Conservation (phyloP, 805 yeast genomes). For the Schwanniomyces polymorphus region DNA sequence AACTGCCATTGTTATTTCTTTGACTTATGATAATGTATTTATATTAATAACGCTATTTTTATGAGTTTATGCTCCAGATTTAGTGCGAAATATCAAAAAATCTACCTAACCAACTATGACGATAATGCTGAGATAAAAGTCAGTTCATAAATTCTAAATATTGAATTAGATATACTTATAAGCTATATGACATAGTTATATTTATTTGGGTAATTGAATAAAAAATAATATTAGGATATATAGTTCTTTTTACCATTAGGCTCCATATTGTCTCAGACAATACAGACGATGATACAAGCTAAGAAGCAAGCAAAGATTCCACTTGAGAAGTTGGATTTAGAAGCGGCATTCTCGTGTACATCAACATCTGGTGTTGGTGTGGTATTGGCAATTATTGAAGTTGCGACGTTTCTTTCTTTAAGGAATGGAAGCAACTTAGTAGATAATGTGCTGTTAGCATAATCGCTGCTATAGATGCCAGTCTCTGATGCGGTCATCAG, state of each 20-base stretch:
- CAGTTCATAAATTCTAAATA: not conserved
- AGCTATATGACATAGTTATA: not conserved
- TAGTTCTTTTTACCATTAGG: not conserved
- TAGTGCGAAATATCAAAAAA: not conserved
- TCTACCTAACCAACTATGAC: not conserved
- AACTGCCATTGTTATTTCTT: conserved; percentile 7
- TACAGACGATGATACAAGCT: not conserved
- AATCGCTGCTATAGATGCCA: not conserved
- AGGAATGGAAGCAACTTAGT: not conserved
- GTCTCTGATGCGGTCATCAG: not conserved
- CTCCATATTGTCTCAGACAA: not conserved
- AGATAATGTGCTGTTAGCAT: not conserved
- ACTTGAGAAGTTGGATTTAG: not conserved
- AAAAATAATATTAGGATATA: not conserved
- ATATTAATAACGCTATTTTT: not conserved
- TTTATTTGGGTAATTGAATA: not conserved
- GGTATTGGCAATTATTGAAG: not conserved
- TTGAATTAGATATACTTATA: not conserved
- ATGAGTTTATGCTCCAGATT: not conserved
- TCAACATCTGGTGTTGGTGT: not conserved
- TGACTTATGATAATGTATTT: not conserved
- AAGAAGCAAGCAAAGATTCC: not conserved
- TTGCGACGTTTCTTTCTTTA: not conserved
- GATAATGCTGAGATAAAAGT: no score
- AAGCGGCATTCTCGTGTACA: not conserved